A percentile compares a stretch with the other conserved stretches of the same genome.
phyloP scores from a whole-genome alignment of 2,329 filamentous ascomycete genomes.

The Aspergillus sp. region DNA sequence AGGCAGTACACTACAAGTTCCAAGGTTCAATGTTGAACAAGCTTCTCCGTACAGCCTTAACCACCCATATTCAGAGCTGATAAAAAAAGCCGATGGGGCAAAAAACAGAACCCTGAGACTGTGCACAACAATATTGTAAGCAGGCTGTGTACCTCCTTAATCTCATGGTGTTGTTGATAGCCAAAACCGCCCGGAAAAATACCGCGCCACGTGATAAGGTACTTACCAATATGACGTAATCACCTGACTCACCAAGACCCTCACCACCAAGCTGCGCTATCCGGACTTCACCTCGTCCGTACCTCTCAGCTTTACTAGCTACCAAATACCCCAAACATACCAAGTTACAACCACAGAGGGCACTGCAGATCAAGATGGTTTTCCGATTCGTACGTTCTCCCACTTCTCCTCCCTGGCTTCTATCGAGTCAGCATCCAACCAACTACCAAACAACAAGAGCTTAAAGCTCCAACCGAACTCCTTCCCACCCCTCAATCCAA shows the following conservation, averaged over 20 bases:
- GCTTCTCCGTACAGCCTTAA: too few species aligned
- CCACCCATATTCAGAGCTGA: too few species aligned
- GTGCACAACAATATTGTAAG: too few species aligned
- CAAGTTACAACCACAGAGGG: too few species aligned
- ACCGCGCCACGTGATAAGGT: neutral
- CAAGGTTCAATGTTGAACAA: too few species aligned
- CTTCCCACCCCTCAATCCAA: neutral
- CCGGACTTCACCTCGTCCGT: neutral
- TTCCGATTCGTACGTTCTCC: constrained; percentile 23
- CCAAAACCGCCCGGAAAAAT: neutral
- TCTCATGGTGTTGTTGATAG: neutral
- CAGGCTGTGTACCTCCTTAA: too few species aligned
- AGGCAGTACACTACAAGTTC: too few species aligned
- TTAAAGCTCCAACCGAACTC: too few species aligned
- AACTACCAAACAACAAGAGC: too few species aligned
- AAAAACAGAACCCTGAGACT: too few species aligned
- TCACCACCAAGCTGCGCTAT: neutral
- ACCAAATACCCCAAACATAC: neutral
- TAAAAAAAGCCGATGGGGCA: too few species aligned
- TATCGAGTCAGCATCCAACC: neutral
- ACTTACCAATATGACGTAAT: neutral
- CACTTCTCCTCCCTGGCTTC: neutral
- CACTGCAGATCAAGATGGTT: constrained; percentile 16
- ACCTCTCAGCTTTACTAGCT: too few species aligned
- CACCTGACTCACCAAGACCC: neutral